Conservation (phyloP, 1,139 yeast genomes). For the Geotrichum europaeum region DNA sequence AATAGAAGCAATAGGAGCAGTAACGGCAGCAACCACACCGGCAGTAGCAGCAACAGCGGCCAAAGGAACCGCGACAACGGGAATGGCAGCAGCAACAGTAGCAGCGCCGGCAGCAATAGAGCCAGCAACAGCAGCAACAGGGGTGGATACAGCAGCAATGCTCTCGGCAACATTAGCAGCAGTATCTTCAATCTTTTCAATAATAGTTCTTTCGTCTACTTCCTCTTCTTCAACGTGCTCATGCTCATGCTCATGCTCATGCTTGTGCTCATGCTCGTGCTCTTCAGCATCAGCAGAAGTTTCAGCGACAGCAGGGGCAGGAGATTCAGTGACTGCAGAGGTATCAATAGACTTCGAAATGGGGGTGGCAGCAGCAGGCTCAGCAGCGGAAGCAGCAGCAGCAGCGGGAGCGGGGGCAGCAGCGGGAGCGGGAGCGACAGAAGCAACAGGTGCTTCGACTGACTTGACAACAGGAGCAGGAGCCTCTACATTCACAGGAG, state of each 20-base stretch:
- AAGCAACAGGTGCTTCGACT: not conserved
- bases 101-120: constrained; percentile 17
- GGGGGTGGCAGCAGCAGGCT: not conserved
- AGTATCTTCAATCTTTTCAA: constrained; percentile 13
- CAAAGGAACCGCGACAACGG: constrained; percentile 12
- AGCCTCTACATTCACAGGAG: not conserved
- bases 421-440: not conserved
- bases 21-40: constrained; percentile 14
- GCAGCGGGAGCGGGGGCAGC: not conserved
- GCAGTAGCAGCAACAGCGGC: constrained; percentile 13
- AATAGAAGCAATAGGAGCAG: constrained; percentile 15
- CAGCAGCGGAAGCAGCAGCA: constrained; percentile 2
- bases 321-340: not conserved
- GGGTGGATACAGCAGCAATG: constrained; percentile 12
- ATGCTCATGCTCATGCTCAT: not conserved
- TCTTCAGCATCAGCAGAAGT: constrained; percentile 1
- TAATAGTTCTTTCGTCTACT: constrained; percentile 1
- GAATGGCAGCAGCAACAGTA: constrained; percentile 13
- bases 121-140: constrained; percentile 16
- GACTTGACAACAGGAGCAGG: not conserved
- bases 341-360: not conserved
- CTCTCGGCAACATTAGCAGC: constrained; percentile 15
- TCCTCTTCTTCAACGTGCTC: not conserved
- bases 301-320: not conserved
- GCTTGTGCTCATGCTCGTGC: not conserved